Percentiles rank a stretch among this genome's conserved stretches.
Conservation (phyloP, 495 filamentous ascomycete species). For the Podospora anserina region DNA sequence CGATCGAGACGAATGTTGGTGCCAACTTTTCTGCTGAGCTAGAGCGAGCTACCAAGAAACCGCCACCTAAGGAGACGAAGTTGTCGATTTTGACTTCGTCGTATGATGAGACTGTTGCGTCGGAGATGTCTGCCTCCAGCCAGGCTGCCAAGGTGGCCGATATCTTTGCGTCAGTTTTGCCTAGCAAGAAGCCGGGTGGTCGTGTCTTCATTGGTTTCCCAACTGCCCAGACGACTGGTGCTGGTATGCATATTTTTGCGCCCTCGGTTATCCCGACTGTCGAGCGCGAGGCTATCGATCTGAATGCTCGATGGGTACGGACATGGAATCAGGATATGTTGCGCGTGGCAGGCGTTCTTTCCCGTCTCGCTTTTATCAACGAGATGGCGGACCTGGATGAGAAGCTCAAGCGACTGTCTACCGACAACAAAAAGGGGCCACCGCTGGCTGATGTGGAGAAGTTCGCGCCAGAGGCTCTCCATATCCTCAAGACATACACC, state of each 20-base stretch:
- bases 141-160: slow-evolving; percentile 58
- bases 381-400: slow-evolving; percentile 75
- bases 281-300: slow-evolving; percentile 94
- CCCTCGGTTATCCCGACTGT: slow-evolving; percentile 97
- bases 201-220: slow-evolving; percentile 97
- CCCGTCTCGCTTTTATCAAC: slow-evolving; percentile 77
- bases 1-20: slow-evolving; percentile 67
- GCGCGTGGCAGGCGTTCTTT: slow-evolving; percentile 82
- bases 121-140: slow-evolving; percentile 46
- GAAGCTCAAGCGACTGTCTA: slow-evolving; percentile 48
- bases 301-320: slow-evolving; percentile 90
- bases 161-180: slow-evolving; percentile 86
- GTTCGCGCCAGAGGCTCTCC: slow-evolving; percentile 73
- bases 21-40: slow-evolving; percentile 72
- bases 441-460: slow-evolving; percentile 57
- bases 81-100: slow-evolving; percentile 87
- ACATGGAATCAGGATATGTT: slow-evolving; percentile 98
- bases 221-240: slow-evolving; percentile 92
- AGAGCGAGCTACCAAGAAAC: slow-evolving; percentile 96
- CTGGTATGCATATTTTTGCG: slow-evolving; percentile 95
- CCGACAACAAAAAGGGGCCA: slow-evolving; percentile 44
- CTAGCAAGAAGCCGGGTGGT: slow-evolving; percentile 72
- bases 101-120: slow-evolving; percentile 73
- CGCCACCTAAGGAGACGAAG: slow-evolving; percentile 80
- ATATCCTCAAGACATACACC: slow-evolving; percentile 76